A percentile compares a stretch with the other conserved stretches of the same genome.
Conservation (phyloP, 1,284 basidiomycete genomes). For the Pholiota adiposa region DNA sequence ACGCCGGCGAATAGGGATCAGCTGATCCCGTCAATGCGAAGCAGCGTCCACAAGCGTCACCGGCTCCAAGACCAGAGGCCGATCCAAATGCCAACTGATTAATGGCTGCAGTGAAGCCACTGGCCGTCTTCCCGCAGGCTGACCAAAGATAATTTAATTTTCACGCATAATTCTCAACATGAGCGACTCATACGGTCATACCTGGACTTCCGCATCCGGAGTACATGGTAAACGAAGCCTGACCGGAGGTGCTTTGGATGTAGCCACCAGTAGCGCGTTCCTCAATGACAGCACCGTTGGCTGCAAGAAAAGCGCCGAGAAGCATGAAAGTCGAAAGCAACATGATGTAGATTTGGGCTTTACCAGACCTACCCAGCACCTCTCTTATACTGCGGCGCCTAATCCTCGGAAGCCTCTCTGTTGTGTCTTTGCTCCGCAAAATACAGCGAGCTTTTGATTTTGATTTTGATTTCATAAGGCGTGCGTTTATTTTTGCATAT, state of each 20-base stretch:
- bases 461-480: neutral
- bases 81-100: conserved; percentile 60
- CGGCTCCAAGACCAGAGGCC: conserved; percentile 49
- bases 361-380: neutral
- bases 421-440: neutral
- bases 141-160: neutral
- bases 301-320: conserved; percentile 23
- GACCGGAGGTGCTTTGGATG: conserved; percentile 52
- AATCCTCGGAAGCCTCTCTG: conserved; percentile 8
- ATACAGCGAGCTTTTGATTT: conserved; percentile 4
- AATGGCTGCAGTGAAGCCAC: conserved; percentile 59
- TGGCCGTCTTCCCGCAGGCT: conserved; percentile 58
- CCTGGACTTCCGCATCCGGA: conserved; percentile 52
- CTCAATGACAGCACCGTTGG: conserved; percentile 30
- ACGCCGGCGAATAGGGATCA: conserved; percentile 58
- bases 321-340: conserved; percentile 21
- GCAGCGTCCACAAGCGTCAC: conserved; percentile 66
- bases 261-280: conserved; percentile 51
- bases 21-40: conserved; percentile 52
- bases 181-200: conserved; percentile 35
- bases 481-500: neutral
- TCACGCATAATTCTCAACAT: neutral
- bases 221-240: conserved; percentile 60
- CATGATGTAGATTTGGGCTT: conserved; percentile 11
- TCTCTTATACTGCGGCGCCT: conserved; percentile 18